Evolutionary conservation across 2,329 filamentous ascomycete genomes (phyloP), one percentile per base, ranked within the genome.

Genomic region (Hypoxylon sp.): DNA sequence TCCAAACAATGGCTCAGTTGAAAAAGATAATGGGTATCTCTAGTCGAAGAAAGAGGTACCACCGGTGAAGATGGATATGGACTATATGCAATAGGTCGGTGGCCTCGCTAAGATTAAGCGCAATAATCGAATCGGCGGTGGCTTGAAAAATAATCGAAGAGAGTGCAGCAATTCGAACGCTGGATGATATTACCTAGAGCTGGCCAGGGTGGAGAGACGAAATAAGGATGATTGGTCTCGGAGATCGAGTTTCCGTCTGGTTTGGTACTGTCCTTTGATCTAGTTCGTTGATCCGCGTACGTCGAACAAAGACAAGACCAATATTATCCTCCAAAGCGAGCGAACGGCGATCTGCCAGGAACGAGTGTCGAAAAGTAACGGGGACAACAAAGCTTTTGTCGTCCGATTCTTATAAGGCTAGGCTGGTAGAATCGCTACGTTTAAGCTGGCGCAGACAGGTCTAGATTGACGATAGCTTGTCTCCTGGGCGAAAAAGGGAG

Each of bases 261-360:
- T 53, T 65, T 52, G 55, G n/a, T 47, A 62, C 19, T 54, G 62
- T 70, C 68, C 74, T 76, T 78, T 75, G 74, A 76, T 39, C 50
- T 63, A 51, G 46, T 53, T 70, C 58, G 68, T 71, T 70, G 70
- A 67, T 70, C 72, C 72, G 74, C 67, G 63, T 50, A 68, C 68
- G 67, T 74, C 70, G 72, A 76, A 78, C 74, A 77, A 77, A 78
- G 76, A 72, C 74, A 59, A 57, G 68, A 70, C 66, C 59, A 72
- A 67, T 53, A 65, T 48, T 64, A 68, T 68, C 64, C 73, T 72
- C 74, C 75, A 77, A 76, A 77, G 73, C 71, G 76, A 76, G 73
- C 72, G 74, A 71, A 71, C 71, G 66, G 70, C 70, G 39, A 71
- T 69, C 57, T 62, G 70, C 68, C 66, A 68, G 72, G 75, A 77